A percentile compares a stretch with the other conserved stretches of the same genome.
Conservation (phyloP, 208 protist genomes). For the Wallacemonas sp. region DNA sequence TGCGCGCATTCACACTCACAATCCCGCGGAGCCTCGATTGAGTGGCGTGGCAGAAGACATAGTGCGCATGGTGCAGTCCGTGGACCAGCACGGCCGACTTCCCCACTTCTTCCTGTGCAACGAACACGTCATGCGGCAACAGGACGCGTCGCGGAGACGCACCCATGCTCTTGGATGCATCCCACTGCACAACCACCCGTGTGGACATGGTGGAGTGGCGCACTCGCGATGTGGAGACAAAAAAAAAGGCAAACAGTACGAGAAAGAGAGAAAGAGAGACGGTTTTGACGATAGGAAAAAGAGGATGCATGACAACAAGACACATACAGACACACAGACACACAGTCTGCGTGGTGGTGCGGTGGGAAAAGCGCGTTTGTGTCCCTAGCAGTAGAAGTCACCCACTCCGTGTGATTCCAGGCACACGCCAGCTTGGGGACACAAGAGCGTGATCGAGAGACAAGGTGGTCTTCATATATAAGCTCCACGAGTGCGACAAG, state of each 20-base stretch:
- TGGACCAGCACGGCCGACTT: background rate
- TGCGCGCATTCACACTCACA: background rate
- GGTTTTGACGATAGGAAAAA: background rate
- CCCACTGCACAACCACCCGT: background rate
- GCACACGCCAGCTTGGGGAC: too few relatives aligned
- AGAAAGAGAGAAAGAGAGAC: background rate
- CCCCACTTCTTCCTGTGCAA: background rate
- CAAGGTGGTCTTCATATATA: too few relatives aligned
- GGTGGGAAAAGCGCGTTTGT: too few relatives aligned
- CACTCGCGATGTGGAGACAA: background rate
- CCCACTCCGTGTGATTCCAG: too few relatives aligned
- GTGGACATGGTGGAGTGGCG: background rate
- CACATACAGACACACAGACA: background rate
- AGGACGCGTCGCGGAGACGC: conserved; percentile 2
- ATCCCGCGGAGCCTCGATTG: background rate
- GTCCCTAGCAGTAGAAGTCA: too few relatives aligned
- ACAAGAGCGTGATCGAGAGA: too few relatives aligned
- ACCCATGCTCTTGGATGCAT: conserved; percentile 13
- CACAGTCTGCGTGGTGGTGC: too few relatives aligned
- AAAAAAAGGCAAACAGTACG: background rate
- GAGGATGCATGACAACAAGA: background rate
- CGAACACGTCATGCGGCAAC: background rate
- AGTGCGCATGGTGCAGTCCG: conserved; percentile 5
- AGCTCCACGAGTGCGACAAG: too few relatives aligned
- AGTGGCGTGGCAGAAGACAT: background rate